phyloP scores from a whole-genome alignment of 2,329 filamentous ascomycete species.

The Fusarium avenaceum region DNA sequence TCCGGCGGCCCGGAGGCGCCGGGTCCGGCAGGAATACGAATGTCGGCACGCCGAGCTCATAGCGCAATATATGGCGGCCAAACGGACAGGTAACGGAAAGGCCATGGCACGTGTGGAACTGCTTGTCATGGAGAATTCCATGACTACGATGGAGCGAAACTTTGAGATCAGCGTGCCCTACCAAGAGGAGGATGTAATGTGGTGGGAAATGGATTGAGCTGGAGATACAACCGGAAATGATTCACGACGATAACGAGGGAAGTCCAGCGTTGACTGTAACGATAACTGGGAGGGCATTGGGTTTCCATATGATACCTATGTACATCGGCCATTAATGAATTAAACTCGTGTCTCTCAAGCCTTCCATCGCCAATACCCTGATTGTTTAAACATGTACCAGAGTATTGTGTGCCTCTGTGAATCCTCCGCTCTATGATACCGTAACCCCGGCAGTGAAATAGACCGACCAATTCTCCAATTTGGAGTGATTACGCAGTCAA shows the following conservation, averaged over 20 bases:
- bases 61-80: constrained; percentile 47
- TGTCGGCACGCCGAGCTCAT: constrained; percentile 47
- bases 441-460: constrained; percentile 37
- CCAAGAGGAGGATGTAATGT: constrained; percentile 42
- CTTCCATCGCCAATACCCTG: neutral
- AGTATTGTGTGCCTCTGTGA: constrained; percentile 27
- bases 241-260: constrained; percentile 12
- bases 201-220: constrained; percentile 36
- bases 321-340: constrained; percentile 32
- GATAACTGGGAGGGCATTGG: constrained; percentile 13
- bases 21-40: constrained; percentile 47
- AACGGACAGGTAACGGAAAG: constrained; percentile 38
- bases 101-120: constrained; percentile 45
- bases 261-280: constrained; percentile 3
- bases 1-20: constrained; percentile 47
- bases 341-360: neutral
- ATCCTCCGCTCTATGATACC: constrained; percentile 36
- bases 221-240: constrained; percentile 3
- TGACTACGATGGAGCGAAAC: constrained; percentile 39
- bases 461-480: constrained; percentile 13
- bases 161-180: constrained; percentile 43
- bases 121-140: constrained; percentile 42
- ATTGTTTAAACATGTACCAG: constrained; percentile 22
- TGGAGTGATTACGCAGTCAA: constrained; percentile 3
- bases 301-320: constrained; percentile 16